These are phyloP conservation scores for Ramularia endophylla DNA, from an alignment of 2,329 filamentous ascomycete species.

Conservation along the genomic window DNA sequence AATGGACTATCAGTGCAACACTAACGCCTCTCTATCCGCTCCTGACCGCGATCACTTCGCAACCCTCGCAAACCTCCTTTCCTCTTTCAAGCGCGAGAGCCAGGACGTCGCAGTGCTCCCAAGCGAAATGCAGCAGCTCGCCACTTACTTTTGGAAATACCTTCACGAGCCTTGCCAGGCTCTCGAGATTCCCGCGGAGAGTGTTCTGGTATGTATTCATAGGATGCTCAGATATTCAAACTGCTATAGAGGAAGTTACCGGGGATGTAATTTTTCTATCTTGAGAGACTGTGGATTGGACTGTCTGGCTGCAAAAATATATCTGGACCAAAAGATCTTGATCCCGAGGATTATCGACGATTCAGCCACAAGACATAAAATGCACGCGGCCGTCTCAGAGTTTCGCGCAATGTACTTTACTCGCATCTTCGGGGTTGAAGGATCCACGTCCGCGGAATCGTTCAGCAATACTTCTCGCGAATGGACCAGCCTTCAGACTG, in stretches of 20 bases:
- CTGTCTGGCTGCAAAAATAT: slow-evolving; percentile 1
- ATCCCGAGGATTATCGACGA: background rate
- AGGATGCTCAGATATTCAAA: background rate
- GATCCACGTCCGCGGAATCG: no score
- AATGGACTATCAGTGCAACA: slow-evolving; percentile 1
- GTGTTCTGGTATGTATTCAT: background rate
- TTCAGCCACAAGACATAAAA: background rate
- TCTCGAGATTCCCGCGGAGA: slow-evolving; percentile 1
- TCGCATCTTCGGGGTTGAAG: background rate
- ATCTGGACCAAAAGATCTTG: background rate
- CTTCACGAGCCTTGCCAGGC: slow-evolving; percentile 4
- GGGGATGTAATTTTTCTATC: no score
- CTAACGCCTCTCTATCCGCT: background rate
- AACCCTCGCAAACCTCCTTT: background rate
- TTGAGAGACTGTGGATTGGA: background rate
- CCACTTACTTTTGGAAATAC: slow-evolving; percentile 3
- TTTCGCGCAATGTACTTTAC: background rate
- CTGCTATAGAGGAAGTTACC: slow-evolving; percentile 2
- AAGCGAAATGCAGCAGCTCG: background rate
- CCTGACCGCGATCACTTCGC: slow-evolving; percentile 4
- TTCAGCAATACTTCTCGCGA: no score
- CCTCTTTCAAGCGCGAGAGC: background rate
- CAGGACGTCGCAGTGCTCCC: background rate
- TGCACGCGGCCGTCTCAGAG: background rate
- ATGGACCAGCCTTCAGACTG: no score